Evolutionary conservation across 805 yeast genomes (phyloP), one percentile per base, ranked within the genome.

Genomic region (Wickerhamiella australiensis): DNA sequence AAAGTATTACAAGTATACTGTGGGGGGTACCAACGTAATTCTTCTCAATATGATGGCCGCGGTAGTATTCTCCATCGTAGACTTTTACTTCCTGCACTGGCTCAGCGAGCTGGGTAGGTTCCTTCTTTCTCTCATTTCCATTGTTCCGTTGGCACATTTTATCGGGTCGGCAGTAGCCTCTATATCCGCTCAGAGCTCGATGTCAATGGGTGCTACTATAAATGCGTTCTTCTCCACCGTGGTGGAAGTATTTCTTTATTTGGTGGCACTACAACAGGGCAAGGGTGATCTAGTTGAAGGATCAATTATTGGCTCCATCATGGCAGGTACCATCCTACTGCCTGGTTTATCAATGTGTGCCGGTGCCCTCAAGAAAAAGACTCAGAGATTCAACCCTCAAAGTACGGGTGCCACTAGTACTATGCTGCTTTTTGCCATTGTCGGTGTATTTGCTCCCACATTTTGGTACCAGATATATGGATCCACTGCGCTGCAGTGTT

Each of bases 111-210:
- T 79, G 0, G 65, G 79, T 20, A 74, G 86, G 41, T 92, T 92
- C 59, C 70, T 77, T 42, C 67, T 86, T 15, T 83, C 96, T 63
- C 67, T 92, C 51, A 71, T 83, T 45, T 84, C 96, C 1, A 85
- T 92, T 52, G 76, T 92, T 33, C 98, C 98, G 5, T 70, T 92
- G 56, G 97, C 98, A 0, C 90, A 92, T 62, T 92, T 87, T 66
- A 88, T 92, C 58, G 98, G 98, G 3, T 97, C 90, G 65, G 97
- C 97, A 5, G 98, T 92, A n/a, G 98, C 98, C 0, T 88, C 97
- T 2, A 92, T 92, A 52, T 84, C 95, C 5, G 97, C 98, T 0
- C 98, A 92, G 68, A 85, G 96, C 0, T 88, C 96, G 0, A 92
- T 92, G 98, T 96, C 97, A 25, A 79, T 92, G 52, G 97, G 97